Evolutionary conservation across 768 basidiomycete species (phyloP).

Genomic region (Kwoniella heveanensis): DNA sequence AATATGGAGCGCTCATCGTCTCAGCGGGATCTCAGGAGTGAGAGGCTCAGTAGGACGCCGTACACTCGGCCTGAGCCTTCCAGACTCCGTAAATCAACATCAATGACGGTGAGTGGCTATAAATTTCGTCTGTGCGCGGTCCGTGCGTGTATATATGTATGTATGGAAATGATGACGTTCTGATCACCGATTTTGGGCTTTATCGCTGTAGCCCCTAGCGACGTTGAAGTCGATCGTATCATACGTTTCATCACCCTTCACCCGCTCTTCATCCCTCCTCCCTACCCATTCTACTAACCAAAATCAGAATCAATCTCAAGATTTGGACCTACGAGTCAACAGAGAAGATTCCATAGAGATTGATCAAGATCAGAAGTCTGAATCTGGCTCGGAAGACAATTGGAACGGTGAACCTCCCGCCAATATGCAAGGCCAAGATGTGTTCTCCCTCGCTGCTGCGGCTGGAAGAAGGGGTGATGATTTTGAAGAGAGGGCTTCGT

Average conservation of each 20-base stretch:
- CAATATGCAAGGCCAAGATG: constrained; percentile 31
- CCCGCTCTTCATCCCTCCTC: constrained; percentile 19
- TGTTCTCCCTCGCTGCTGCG: constrained; percentile 37
- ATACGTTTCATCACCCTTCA: constrained; percentile 43
- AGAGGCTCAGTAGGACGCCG: constrained; percentile 34
- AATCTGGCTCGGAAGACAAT: constrained; percentile 47
- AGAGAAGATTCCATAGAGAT: not conserved
- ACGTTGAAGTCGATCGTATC: constrained; percentile 33
- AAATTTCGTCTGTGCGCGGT: not conserved
- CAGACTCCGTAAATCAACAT: constrained; percentile 23
- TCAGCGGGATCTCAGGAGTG: constrained; percentile 21
- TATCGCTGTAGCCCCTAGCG: constrained; percentile 27
- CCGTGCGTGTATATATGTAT: not conserved
- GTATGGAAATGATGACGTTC: not conserved
- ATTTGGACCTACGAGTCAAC: constrained; percentile 14
- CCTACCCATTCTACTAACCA: constrained; percentile 22
- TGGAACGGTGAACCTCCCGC: constrained; percentile 40
- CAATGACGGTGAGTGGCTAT: constrained; percentile 23
- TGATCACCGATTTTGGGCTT: no score
- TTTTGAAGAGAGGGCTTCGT: constrained; percentile 24
- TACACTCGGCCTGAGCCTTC: constrained; percentile 34
- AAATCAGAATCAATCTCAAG: not conserved
- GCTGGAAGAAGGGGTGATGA: constrained; percentile 26
- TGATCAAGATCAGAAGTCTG: constrained; percentile 28
- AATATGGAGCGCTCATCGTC: constrained; percentile 46